Conservation (phyloP, 345 rosid genomes). For the Fremontodendron californicum region DNA sequence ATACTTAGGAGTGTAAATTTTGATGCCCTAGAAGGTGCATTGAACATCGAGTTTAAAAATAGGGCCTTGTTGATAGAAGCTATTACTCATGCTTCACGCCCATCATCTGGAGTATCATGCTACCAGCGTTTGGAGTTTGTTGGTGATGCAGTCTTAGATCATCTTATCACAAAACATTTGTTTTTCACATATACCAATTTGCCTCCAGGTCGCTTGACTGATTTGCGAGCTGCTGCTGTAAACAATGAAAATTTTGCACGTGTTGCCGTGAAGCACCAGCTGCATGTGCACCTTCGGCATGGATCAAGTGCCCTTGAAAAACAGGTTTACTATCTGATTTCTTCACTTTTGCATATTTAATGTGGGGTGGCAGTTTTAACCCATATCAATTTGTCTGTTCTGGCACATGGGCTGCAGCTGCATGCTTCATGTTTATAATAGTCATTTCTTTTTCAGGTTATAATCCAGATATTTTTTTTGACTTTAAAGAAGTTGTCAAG, state of each 20-base stretch:
- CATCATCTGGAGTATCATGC: conserved; percentile 90
- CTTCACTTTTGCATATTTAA: background rate
- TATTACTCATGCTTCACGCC: conserved; percentile 95
- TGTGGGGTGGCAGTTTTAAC: background rate
- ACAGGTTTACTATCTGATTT: conserved; percentile 52
- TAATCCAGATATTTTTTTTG: too few relatives aligned
- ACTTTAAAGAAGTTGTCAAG: too few relatives aligned
- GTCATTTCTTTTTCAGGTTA: background rate
- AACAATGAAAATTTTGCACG: conserved; percentile 98
- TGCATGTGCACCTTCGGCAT: conserved; percentile 85
- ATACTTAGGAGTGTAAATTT: conserved; percentile 73
- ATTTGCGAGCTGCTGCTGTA: conserved; percentile 98
- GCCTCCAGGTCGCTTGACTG: conserved; percentile 97
- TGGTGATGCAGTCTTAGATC: conserved; percentile 98
- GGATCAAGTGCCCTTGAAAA: conserved; percentile 97
- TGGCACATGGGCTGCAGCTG: background rate
- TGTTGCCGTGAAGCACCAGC: conserved; percentile 91
- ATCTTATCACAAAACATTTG: conserved; percentile 83
- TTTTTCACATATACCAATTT: conserved; percentile 87
- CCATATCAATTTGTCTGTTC: background rate
- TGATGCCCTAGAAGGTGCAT: conserved; percentile 63
- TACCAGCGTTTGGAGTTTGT: conserved; percentile 96
- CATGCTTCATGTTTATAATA: background rate
- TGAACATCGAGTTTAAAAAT: conserved; percentile 56
- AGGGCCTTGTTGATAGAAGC: conserved; percentile 76